Evolutionary conservation across 1,139 yeast genomes (phyloP).

Genomic region (Geotrichum europaeum): DNA sequence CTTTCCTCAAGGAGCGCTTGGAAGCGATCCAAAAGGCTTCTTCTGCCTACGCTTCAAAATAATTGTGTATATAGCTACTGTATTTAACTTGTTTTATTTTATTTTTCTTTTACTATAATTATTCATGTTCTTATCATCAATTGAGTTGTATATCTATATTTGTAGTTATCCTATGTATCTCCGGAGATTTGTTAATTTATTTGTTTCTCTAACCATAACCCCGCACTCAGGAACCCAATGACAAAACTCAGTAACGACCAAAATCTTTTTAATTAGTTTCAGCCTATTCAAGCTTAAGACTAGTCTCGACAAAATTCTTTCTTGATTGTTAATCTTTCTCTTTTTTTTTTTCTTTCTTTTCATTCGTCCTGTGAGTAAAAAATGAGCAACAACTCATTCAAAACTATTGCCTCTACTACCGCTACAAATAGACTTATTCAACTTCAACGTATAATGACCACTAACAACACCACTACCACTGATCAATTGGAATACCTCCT

Average conservation of each 20-base stretch:
- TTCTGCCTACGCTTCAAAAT: background rate
- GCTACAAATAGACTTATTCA: background rate
- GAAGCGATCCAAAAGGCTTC: constrained; percentile 20
- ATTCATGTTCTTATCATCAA: background rate
- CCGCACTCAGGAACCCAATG: too few relatives aligned
- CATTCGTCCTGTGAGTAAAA: background rate
- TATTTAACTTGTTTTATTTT: background rate
- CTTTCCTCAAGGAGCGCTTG: constrained; percentile 30
- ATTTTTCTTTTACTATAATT: background rate
- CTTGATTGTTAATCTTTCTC: background rate
- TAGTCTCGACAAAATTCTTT: too few relatives aligned
- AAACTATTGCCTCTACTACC: background rate
- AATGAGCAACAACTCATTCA: background rate
- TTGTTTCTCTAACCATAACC: too few relatives aligned
- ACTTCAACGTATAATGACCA: background rate
- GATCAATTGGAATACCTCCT: constrained; percentile 37
- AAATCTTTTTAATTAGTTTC: too few relatives aligned
- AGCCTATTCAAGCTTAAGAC: too few relatives aligned
- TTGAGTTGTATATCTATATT: too few relatives aligned
- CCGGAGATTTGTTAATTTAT: too few relatives aligned
- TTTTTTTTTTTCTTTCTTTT: background rate
- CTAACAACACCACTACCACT: constrained; percentile 24
- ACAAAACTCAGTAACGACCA: too few relatives aligned
- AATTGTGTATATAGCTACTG: background rate
- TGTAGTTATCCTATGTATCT: too few relatives aligned